phyloP scores from a whole-genome alignment of 2,329 filamentous ascomycete species.

The Pochonia chlamydosporia region DNA sequence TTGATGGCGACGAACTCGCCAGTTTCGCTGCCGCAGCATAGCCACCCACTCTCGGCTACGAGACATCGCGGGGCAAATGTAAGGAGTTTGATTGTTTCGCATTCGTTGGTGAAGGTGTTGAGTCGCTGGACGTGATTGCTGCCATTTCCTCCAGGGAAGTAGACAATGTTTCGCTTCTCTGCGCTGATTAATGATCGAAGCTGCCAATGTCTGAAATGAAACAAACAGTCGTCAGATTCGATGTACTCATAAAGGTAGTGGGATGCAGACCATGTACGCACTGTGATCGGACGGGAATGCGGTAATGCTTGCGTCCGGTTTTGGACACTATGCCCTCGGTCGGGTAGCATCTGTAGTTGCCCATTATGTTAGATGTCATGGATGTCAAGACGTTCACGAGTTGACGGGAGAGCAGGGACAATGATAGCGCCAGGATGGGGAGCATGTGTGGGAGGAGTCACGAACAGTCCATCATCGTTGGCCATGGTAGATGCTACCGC shows the following conservation, averaged over 20 bases:
- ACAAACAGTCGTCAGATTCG: constrained; percentile 1
- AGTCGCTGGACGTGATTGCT: constrained; percentile 61
- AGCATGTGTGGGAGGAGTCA: constrained; percentile 3
- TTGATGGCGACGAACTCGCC: constrained; percentile 82
- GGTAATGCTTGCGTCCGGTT: constrained; percentile 60
- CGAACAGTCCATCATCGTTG: constrained; percentile 47
- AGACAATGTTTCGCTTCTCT: constrained; percentile 69
- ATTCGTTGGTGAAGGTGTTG: constrained; percentile 62
- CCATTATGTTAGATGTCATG: neutral
- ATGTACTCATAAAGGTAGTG: neutral
- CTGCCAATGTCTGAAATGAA: constrained; percentile 65
- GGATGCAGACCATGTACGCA: constrained; percentile 31
- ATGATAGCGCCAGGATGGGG: neutral
- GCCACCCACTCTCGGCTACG: constrained; percentile 78
- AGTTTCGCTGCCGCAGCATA: constrained; percentile 83
- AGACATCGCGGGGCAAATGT: constrained; percentile 78
- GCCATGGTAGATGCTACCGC: constrained; percentile 37
- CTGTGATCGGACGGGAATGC: constrained; percentile 60
- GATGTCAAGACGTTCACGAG: neutral
- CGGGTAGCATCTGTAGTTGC: constrained; percentile 50
- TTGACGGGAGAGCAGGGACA: neutral
- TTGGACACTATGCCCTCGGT: constrained; percentile 60
- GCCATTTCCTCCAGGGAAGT: constrained; percentile 74
- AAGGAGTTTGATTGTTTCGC: constrained; percentile 66
- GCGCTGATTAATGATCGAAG: constrained; percentile 85